Percentiles rank a stretch among this genome's conserved stretches.
phyloP scores from a whole-genome alignment of 2,329 filamentous ascomycete species.

The Coccinonectria pachysandricola region DNA sequence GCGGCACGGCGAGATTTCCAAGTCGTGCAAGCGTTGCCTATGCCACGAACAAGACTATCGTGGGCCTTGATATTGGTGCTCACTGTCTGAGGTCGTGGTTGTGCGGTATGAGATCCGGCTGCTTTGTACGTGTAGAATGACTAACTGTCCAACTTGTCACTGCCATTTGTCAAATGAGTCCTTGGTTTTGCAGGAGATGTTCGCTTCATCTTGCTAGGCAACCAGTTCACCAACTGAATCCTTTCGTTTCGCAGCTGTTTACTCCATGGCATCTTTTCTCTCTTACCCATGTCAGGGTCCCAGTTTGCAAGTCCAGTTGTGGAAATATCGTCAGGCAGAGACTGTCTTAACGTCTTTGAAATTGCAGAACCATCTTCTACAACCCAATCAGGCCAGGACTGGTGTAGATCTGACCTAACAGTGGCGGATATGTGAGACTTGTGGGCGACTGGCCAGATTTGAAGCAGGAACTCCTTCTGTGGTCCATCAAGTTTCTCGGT shows the following conservation, averaged over 20 bases:
- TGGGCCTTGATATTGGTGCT: too few relatives aligned
- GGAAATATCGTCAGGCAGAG: constrained; percentile 29
- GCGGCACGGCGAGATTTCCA: too few relatives aligned
- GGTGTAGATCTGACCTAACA: constrained; percentile 26
- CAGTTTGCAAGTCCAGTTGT: constrained; percentile 34
- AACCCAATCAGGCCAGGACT: constrained; percentile 30
- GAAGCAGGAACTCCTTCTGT: constrained; percentile 30
- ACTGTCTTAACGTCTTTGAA: constrained; percentile 26
- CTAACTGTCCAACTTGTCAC: too few relatives aligned
- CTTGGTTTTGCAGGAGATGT: too few relatives aligned
- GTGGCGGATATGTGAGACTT: constrained; percentile 31
- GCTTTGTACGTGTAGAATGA: too few relatives aligned
- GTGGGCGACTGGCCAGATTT: constrained; percentile 29
- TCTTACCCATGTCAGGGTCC: constrained; percentile 21
- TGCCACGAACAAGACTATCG: too few relatives aligned
- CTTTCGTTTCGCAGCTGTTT: constrained; percentile 10
- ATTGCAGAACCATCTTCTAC: constrained; percentile 25
- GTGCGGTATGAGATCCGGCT: too few relatives aligned
- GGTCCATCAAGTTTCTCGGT: constrained; percentile 1
- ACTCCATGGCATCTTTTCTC: too few relatives aligned
- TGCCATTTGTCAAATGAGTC: too few relatives aligned
- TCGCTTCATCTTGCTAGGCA: not conserved
- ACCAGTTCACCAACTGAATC: too few relatives aligned
- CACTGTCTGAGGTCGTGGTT: too few relatives aligned
- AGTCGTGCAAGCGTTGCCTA: too few relatives aligned